phyloP scores from a whole-genome alignment of 139 green algal species.

The Bryopsis sp. region DNA sequence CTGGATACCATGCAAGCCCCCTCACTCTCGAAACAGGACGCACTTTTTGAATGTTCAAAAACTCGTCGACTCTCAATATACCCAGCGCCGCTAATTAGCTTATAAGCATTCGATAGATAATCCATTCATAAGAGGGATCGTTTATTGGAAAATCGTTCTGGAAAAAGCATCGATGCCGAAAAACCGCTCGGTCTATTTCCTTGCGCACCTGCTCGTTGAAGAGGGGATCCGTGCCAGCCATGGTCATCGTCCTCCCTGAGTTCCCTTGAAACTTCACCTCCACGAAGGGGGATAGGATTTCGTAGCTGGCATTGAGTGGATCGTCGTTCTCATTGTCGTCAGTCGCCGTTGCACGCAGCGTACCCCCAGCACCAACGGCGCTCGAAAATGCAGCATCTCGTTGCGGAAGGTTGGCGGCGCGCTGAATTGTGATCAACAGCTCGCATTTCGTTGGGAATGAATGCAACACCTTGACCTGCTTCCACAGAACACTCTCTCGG shows the following conservation, averaged over 20 bases:
- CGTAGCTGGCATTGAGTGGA: too few species aligned
- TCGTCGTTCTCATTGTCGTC: background rate
- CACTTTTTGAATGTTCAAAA: background rate
- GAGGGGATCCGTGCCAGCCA: slow-evolving; percentile 31
- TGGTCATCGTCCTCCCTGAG: slow-evolving; percentile 21
- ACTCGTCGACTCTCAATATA: background rate
- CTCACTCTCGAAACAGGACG: background rate
- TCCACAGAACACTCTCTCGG: too few species aligned
- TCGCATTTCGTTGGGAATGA: background rate
- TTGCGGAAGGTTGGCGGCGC: background rate
- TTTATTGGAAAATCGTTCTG: too few species aligned
- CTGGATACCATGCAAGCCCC: background rate
- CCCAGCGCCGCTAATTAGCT: background rate
- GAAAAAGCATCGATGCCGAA: too few species aligned
- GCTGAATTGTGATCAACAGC: background rate
- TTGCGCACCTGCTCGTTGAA: slow-evolving; percentile 46
- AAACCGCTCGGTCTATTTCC: too few species aligned
- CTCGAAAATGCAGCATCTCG: too few species aligned
- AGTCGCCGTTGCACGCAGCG: background rate
- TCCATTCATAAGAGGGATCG: too few species aligned
- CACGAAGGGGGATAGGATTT: background rate
- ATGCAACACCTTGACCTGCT: background rate
- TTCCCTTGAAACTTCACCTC: background rate
- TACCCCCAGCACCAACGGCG: background rate
- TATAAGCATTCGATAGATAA: background rate